These are phyloP conservation scores for Globomyces pollinis-pini DNA, from an alignment of 192 early-diverging fungal species.

Conservation along the genomic window DNA sequence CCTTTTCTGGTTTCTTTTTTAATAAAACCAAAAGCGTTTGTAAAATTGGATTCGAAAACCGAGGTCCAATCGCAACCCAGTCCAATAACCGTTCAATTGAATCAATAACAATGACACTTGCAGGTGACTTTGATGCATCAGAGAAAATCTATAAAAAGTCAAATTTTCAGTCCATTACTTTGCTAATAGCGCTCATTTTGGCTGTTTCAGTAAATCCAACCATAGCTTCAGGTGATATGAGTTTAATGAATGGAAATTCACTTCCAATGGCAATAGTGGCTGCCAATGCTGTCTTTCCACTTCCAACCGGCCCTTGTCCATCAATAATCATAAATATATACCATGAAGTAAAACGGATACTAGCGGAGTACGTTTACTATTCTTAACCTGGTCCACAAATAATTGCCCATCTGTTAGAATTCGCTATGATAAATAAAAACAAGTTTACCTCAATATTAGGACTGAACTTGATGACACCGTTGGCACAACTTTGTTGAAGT, in stretches of 20 bases:
- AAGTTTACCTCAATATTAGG: slow-evolving; percentile 48
- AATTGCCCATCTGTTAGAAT: slow-evolving; percentile 47
- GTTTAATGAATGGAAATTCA: slow-evolving; percentile 93
- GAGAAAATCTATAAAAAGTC: no score
- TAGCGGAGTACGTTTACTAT: slow-evolving; percentile 75
- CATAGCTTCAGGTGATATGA: slow-evolving; percentile 94
- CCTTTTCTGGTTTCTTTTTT: slow-evolving; percentile 84
- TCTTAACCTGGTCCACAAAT: slow-evolving; percentile 59
- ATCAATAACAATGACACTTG: slow-evolving; percentile 92
- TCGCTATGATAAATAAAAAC: slow-evolving; percentile 20
- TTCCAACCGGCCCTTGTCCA: slow-evolving; percentile 60
- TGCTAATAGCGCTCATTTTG: slow-evolving; percentile 80
- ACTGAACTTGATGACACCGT: slow-evolving; percentile 78
- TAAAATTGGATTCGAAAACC: slow-evolving; percentile 87
- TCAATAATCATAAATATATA: slow-evolving; percentile 42
- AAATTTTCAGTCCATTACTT: no score
- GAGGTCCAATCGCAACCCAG: slow-evolving; percentile 89
- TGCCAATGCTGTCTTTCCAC: slow-evolving; percentile 93
- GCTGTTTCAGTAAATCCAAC: slow-evolving; percentile 80
- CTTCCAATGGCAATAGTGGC: slow-evolving; percentile 86
- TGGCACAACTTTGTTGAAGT: slow-evolving; percentile 73
- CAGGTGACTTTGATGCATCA: slow-evolving; percentile 93
- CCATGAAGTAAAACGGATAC: slow-evolving; percentile 85
- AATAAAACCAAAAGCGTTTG: slow-evolving; percentile 90
- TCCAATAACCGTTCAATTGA: slow-evolving; percentile 86